Conservation (phyloP, 2,329 filamentous ascomycete genomes). For the Mariannaea sp. region DNA sequence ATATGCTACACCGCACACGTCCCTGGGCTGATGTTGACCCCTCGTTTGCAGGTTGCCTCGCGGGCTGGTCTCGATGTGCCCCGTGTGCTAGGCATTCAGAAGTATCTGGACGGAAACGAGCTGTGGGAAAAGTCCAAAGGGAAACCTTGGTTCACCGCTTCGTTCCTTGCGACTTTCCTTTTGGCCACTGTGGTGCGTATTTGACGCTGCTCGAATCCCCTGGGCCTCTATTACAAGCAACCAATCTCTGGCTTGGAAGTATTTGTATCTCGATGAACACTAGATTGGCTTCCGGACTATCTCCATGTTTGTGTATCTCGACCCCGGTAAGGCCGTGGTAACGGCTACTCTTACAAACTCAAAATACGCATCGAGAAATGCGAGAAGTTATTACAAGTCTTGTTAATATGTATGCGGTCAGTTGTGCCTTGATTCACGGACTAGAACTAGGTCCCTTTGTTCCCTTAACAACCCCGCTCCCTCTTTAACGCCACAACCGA, state of each 20-base stretch:
- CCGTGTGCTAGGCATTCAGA: constrained; percentile 44
- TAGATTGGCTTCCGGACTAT: too few species aligned
- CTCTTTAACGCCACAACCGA: too few species aligned
- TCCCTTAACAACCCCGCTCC: too few species aligned
- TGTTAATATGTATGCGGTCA: too few species aligned
- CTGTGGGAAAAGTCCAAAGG: constrained; percentile 57
- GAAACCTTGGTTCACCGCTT: constrained; percentile 67
- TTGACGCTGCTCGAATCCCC: constrained; percentile 41
- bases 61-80: constrained; percentile 50
- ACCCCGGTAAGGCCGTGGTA: too few species aligned
- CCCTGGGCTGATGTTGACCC: constrained; percentile 17
- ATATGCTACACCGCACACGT: neutral
- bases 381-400: too few species aligned
- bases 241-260: neutral
- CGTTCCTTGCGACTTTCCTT: constrained; percentile 75
- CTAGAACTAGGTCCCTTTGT: too few species aligned
- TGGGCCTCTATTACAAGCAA: neutral
- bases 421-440: too few species aligned
- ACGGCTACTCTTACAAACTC: too few species aligned
- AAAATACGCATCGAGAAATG: too few species aligned
- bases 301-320: too few species aligned
- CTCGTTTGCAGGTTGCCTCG: constrained; percentile 46
- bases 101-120: constrained; percentile 44
- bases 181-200: constrained; percentile 60
- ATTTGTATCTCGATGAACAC: neutral